A percentile compares a stretch with the other conserved stretches of the same genome.
Conservation (phyloP, 1,284 basidiomycete genomes). For the Caloboletus firmus region DNA sequence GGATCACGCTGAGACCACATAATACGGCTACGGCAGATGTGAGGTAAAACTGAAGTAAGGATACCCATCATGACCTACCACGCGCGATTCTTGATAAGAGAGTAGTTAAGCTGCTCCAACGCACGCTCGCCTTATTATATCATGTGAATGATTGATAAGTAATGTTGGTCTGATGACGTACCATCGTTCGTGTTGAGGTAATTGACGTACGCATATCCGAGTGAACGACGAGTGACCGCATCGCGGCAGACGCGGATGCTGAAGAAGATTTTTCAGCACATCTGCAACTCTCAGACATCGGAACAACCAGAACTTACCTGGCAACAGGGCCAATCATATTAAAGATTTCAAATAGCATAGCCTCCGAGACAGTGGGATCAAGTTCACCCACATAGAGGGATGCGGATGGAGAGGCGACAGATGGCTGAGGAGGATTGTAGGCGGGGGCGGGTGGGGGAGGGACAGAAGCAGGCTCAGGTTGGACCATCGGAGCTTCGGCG, state of each 20-base stretch:
- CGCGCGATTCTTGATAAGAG: constrained; percentile 95
- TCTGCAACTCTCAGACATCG: neutral
- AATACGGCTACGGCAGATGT: constrained; percentile 71
- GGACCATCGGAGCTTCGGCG: constrained; percentile 42
- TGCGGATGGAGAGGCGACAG: constrained; percentile 72
- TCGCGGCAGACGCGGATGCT: constrained; percentile 99
- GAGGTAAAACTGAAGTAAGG: neutral
- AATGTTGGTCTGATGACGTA: constrained; percentile 37
- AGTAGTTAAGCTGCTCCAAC: constrained; percentile 99
- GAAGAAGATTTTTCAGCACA: neutral
- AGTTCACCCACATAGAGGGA: constrained; percentile 99
- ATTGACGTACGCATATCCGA: constrained; percentile 99
- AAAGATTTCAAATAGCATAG: constrained; percentile 99
- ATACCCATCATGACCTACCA: constrained; percentile 55
- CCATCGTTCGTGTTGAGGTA: constrained; percentile 96
- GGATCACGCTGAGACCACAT: constrained; percentile 99
- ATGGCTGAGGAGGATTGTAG: constrained; percentile 56
- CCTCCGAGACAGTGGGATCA: constrained; percentile 96
- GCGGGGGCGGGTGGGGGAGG: constrained; percentile 47
- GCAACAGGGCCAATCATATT: constrained; percentile 99
- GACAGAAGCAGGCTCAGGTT: constrained; percentile 39
- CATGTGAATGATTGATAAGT: constrained; percentile 10
- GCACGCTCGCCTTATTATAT: constrained; percentile 82
- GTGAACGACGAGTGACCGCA: constrained; percentile 98
- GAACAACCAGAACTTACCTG: constrained; percentile 53